Evolutionary conservation across 2,329 filamentous ascomycete genomes (phyloP), one percentile per base, ranked within the genome.

Genomic region (Sclerotinia spermophila): DNA sequence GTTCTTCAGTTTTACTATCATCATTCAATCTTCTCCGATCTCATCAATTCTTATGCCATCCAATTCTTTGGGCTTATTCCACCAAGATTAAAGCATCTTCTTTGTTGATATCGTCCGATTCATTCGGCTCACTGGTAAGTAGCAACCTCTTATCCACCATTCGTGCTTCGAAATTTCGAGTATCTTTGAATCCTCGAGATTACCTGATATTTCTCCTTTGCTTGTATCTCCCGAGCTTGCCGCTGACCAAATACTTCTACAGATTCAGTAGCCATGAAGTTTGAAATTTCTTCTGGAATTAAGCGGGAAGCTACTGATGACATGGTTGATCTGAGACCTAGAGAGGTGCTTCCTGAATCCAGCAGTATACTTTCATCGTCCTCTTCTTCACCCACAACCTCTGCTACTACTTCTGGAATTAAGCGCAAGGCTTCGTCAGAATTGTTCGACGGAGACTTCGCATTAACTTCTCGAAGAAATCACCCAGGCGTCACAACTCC

Each of bases 1-100:
- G n/a, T n/a, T 24, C 8, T 45, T 1, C 2, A 45, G 7, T 45
- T 21, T 45, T 45, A 45, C 44, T 24, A n/a, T 24, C 44, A 45
- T 24, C 19, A 4, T 45, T 24, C 44, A 1, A 24, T 45, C 8
- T 5, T 24, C 24, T 3, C 11, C 2, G 44, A 19, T 45, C 11
- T 48, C 0, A n/a, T n/a, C 4, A 6, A 48, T 6, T 6, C 24
- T n/a, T 1, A 3, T 27, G 0, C 24, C 11, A n/a, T n/a, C 1
- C 45, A 51, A 51, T 7, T 1, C 13, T 7, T 5, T 27, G 11
- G n/a, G n/a, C 0, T 51, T 13, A 51, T 51, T 51, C 7, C 48
- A 0, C 5, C 48, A n/a, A 51, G 15, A 11, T 0, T 27, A 27
- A 51, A 51, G 5, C 48, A 15, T 27, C 48, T 15, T 27, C 24